Conservation (phyloP, 768 basidiomycete genomes). For the Russula lepida region DNA sequence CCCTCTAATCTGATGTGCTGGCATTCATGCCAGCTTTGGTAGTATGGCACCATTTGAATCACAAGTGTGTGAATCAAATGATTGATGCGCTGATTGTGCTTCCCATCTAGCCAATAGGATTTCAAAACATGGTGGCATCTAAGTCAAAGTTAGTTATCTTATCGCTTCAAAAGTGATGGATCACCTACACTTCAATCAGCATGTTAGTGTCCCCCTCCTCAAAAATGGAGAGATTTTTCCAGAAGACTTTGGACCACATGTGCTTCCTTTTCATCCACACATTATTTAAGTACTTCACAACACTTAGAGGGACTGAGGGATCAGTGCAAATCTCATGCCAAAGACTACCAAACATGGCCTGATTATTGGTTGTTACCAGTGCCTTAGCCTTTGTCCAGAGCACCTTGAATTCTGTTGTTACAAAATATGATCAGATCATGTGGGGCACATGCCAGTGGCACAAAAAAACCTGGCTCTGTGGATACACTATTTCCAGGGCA, state of each 20-base stretch:
- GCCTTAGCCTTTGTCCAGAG: background rate
- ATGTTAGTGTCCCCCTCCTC: background rate
- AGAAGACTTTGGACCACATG: background rate
- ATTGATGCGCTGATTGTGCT: background rate
- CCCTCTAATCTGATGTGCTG: background rate
- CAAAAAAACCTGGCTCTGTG: background rate
- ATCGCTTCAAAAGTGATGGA: too few relatives aligned
- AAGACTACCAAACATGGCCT: background rate
- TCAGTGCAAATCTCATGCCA: background rate
- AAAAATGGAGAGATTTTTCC: background rate
- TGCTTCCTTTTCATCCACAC: too few relatives aligned
- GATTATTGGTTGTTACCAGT: background rate
- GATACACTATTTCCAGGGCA: too few relatives aligned
- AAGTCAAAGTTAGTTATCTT: background rate
- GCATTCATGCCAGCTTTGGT: background rate
- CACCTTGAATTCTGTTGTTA: background rate
- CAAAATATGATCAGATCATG: background rate
- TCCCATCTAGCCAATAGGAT: background rate
- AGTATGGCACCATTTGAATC: background rate
- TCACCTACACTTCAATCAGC: background rate
- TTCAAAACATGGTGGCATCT: background rate
- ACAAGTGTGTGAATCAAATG: background rate
- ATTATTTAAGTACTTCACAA: background rate
- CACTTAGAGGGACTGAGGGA: background rate
- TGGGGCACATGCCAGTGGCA: background rate